Conservation (phyloP, 2,329 filamentous ascomycete genomes). For the Exophiala spinifera region DNA sequence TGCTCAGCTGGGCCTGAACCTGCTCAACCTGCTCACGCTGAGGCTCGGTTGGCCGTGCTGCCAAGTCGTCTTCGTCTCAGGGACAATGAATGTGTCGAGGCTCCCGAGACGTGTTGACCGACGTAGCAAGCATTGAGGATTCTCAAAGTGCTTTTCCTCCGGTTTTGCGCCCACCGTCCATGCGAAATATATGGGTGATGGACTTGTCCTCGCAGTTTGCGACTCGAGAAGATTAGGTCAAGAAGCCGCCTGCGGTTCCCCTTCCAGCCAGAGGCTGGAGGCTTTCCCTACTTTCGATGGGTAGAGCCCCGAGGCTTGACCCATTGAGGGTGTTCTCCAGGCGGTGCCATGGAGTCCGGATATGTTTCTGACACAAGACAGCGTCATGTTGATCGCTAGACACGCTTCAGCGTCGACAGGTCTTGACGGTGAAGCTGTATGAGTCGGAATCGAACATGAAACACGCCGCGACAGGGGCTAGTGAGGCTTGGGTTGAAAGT, state of each 20-base stretch:
- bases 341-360: neutral
- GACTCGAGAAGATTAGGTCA: too few relatives aligned
- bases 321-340: neutral
- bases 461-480: too few relatives aligned
- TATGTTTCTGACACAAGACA: neutral
- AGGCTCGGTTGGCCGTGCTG: neutral
- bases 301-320: too few relatives aligned
- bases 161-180: neutral
- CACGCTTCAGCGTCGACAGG: neutral
- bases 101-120: neutral
- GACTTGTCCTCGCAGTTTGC: too few relatives aligned
- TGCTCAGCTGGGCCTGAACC: neutral
- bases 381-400: neutral
- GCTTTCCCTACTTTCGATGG: too few relatives aligned
- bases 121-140: neutral
- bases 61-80: slow-evolving; percentile 6
- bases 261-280: too few relatives aligned
- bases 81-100: neutral
- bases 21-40: neutral
- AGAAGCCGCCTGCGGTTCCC: too few relatives aligned
- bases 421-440: neutral
- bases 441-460: neutral
- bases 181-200: neutral
- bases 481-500: too few relatives aligned
- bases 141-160: neutral